Percentiles rank a stretch among this genome's conserved stretches.
phyloP scores from a whole-genome alignment of 2,329 filamentous ascomycete species.

The Calonectria fujianensis region DNA sequence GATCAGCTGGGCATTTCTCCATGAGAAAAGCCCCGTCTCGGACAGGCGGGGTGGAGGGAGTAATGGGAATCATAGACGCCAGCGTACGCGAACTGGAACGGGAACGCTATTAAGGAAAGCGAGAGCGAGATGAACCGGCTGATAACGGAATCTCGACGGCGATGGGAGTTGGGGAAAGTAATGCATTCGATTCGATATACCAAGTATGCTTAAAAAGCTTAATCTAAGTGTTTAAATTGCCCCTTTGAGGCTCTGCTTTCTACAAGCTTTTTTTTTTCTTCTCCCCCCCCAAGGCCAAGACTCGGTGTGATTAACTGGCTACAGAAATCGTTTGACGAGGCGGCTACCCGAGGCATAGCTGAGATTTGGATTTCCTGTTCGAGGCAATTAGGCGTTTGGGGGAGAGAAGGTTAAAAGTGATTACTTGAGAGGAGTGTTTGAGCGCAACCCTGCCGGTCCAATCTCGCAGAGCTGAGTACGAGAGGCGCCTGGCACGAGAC shows the following conservation, averaged over 20 bases:
- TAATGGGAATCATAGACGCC: neutral
- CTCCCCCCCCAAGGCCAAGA: neutral
- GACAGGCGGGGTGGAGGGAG: neutral
- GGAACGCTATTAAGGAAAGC: neutral
- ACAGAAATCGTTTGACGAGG: neutral
- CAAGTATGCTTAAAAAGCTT: constrained; percentile 27
- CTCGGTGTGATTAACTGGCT: neutral
- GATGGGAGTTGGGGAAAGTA: constrained; percentile 8
- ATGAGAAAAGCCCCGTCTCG: neutral
- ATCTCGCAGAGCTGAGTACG: neutral
- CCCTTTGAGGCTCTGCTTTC: constrained; percentile 11
- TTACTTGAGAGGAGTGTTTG: neutral
- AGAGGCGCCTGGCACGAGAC: neutral
- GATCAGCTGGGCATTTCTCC: constrained; percentile 12
- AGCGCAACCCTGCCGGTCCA: neutral
- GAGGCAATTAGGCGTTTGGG: constrained; percentile 1
- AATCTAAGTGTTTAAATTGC: constrained; percentile 24
- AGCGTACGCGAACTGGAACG: neutral
- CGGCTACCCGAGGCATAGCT: neutral
- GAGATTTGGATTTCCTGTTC: neutral
- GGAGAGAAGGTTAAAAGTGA: neutral
- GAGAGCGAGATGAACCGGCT: neutral
- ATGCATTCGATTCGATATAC: constrained; percentile 26
- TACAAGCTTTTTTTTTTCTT: neutral
- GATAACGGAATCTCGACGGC: constrained; percentile 7